Evolutionary conservation across 352 stramenopile genomes (phyloP), one percentile per base, ranked within the genome.

Genomic region (Blastocystis sp.): DNA sequence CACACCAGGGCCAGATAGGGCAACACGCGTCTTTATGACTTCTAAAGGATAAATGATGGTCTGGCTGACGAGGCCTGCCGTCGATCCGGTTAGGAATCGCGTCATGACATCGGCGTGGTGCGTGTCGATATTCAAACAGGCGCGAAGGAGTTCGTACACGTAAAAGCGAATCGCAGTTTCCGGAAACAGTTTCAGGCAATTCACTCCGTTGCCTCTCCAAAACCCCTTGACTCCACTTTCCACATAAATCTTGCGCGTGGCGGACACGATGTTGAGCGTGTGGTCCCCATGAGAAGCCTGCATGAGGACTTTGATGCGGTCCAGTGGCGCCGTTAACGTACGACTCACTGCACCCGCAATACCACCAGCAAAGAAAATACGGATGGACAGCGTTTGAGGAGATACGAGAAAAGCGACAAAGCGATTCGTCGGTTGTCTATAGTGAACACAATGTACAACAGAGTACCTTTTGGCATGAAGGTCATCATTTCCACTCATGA

Each of bases 111-210:
- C 77, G 0, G 77, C 62, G 38, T 87, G 62, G 38, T 87, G 17
- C 1, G 77, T 87, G 10, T 87, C 65, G n/a, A 87, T 87, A 41
- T 87, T 87, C 9, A 87, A 41, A 62, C 62, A n/a, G 19, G 62
- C 65, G 41, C 77, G 77, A 4, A 87, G 43, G 23, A 77, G 34
- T 61, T 91, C 89, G 53, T 90, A 91, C 7, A 87, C 71, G 38
- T 86, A 79, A 38, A 91, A 90, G 19, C 88, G 82, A 69, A 89
- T 89, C 14, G 88, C 89, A 0, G 78, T 84, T 43, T 91, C 89
- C 1, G 89, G 89, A 43, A 89, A 89, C 21, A 90, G 86, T 40
- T 91, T 91, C 11, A 91, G 40, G n/a, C 90, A 89, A 56, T 91
- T 91, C 28, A 76, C 66, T 10, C 88, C 88, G 43, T 91, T 91